Base-by-base conservation (phyloP, 2,329 filamentous ascomycete genomes). In the Colletotrichum camelliae region DNA sequence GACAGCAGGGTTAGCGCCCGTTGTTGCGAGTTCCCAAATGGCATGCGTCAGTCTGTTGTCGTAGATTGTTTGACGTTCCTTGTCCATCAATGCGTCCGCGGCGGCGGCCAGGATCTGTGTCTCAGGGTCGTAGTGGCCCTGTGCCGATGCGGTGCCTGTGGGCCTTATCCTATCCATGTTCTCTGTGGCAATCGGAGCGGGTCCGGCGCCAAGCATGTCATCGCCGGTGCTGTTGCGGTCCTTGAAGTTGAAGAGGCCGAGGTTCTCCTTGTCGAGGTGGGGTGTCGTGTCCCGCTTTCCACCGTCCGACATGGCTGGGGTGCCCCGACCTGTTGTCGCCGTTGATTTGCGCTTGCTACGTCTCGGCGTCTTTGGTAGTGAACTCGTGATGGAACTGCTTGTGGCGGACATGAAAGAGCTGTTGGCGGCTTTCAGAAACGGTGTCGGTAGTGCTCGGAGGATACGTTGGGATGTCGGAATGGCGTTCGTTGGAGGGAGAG, bases 391-490 rank as follows among this genome's bases (percentile, higher is more conserved):
- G 77, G 94, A 96, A 66, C 94, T 95, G 83, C 94, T 97, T 0
- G 96, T 98, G 5, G 96, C 94, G 31, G 93, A 94, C 93, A 99
- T 96, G 85, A 98, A 98, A 75, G 94, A 96, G 58, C 96, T 97
- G 84, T 98, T 99, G 69, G 97, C 97, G 1, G 96, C 96, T 83
- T 96, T 98, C 43, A 99, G 89, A 43, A 99, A 93, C 0, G 97
- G 95, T 0, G 96, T 96, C 0, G 97, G 97, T 0, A 99, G 88
- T 1, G 96, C 95, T 27, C 97, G 93, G 4, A 99, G 90, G 77
- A 99, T 96, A 67, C 95, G 93, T 82, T 99, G 97, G 1, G 95
- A 95, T 7, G 96, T 96, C 5, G 97, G 97, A 60, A 99, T 93
- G 7, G 96, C 94, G 78, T 95, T 96, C 1, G 93, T 93, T 0